Evolutionary conservation across 768 basidiomycete genomes (phyloP), one percentile per base, ranked within the genome.

Genomic region (Agaricus sinodeliciosus): DNA sequence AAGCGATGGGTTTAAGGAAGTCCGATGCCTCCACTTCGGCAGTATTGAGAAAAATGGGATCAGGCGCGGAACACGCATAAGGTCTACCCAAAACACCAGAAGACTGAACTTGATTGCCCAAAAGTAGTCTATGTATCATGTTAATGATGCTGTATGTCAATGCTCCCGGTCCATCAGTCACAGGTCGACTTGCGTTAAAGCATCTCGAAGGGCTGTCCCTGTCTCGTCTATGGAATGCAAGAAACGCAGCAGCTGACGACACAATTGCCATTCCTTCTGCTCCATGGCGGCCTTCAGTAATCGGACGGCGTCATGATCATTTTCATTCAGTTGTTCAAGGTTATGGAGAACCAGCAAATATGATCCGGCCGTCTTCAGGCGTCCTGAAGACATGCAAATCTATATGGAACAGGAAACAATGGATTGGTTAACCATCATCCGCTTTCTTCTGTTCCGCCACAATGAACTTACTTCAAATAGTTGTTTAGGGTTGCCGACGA

Each of bases 331-430:
- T 56, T 93, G 90, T 63, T 97, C 94, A 48, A 97, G 78, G 59
- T 89, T 94, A 63, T 97, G 94, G 48, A 99, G 71, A 2, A 98
- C 93, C 26, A 99, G 77, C 9, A 99, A 77, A 68, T 97, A 97
- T 6, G 91, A 94, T 18, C 87, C 84, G 0, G 95, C 95, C 3
- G 92, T 94, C 63, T 88, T 87, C 58, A 96, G 73, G 4, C 85
- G 80, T 27, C 83, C 78, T 7, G 82, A 77, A 1, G 72, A 65
- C 34, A 95, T 73, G 64, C 94, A 96, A 18, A 77, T 78, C 93
- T 95, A 55, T 19, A 16, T 54, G 18, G 42, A 31, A 12, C 36
- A 43, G 56, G 36, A 52, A 47, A 40, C 31, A 18, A 45, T 26
- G 45, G 27, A 46, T 40, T 7, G 27, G 12, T 47, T 28, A 31